These are phyloP conservation scores for Mucor lusitanicus DNA, from an alignment of 371 early-diverging fungal species.

Conservation along the genomic window DNA sequence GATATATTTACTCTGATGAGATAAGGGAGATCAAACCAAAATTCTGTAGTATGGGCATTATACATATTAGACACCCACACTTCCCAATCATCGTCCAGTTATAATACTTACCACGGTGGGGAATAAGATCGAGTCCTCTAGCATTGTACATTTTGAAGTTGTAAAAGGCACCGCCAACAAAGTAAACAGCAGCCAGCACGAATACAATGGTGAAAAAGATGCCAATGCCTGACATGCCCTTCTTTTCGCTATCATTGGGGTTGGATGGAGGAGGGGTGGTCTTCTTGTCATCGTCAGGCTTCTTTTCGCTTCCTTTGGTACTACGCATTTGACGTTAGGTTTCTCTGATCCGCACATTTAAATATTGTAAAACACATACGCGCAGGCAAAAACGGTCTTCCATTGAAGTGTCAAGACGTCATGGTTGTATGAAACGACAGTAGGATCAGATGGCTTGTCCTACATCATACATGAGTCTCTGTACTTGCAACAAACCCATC, in stretches of 20 bases:
- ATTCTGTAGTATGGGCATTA: constrained; percentile 26
- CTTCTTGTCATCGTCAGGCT: constrained; percentile 24
- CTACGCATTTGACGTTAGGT: constrained; percentile 6
- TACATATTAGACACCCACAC: not conserved
- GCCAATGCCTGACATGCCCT: constrained; percentile 46
- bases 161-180: constrained; percentile 62
- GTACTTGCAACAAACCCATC: not conserved
- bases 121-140: constrained; percentile 60
- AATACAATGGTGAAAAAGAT: constrained; percentile 58
- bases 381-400: constrained; percentile 53
- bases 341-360: not conserved
- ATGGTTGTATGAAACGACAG: constrained; percentile 33
- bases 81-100: not conserved
- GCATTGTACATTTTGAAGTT: constrained; percentile 63
- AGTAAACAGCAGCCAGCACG: constrained; percentile 49
- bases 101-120: constrained; percentile 53
- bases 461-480: not conserved
- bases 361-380: constrained; percentile 23
- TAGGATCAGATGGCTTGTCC: constrained; percentile 31
- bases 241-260: constrained; percentile 6
- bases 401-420: constrained; percentile 41
- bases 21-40: constrained; percentile 55
- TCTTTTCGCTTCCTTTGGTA: constrained; percentile 26
- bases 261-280: constrained; percentile 5
- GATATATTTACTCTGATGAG: constrained; percentile 35